phyloP scores from a whole-genome alignment of 2,329 filamentous ascomycete species.

The Phaeosphaeriaceae sp. region DNA sequence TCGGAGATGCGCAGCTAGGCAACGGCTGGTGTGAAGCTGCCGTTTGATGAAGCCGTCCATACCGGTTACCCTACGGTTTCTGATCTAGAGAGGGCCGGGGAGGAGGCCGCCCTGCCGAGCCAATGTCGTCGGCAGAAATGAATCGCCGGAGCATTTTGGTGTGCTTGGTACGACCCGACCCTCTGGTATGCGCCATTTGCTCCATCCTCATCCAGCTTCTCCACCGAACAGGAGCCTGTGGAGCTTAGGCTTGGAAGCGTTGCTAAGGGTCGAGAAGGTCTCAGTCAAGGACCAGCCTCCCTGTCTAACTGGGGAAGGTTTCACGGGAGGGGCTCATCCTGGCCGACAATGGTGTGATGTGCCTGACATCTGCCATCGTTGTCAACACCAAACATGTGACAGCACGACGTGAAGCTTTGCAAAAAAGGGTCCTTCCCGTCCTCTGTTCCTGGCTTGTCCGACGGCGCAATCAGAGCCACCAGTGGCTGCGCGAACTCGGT shows the following conservation, averaged over 20 bases:
- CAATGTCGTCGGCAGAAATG: background rate
- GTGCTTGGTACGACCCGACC: conserved; percentile 1
- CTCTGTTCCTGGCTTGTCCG: background rate
- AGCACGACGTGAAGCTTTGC: background rate
- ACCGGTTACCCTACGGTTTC: background rate
- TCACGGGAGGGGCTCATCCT: conserved; percentile 1
- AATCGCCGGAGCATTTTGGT: background rate
- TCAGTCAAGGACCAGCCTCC: background rate
- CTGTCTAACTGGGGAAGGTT: conserved; percentile 1
- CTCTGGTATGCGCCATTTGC: conserved; percentile 2
- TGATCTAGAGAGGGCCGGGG: background rate
- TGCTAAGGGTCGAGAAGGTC: background rate
- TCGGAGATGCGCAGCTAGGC: background rate
- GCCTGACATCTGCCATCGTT: background rate
- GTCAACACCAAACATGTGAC: background rate
- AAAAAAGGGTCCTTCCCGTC: background rate
- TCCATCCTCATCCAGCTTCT: conserved; percentile 8
- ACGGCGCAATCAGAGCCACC: background rate
- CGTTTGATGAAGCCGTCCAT: background rate
- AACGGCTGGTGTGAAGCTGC: background rate
- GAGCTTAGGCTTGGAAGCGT: conserved; percentile 6
- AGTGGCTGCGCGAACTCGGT: background rate
- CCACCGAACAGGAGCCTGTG: conserved; percentile 7
- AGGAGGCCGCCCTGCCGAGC: background rate
- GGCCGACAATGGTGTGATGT: background rate